A percentile compares a stretch with the other conserved stretches of the same genome.
phyloP scores from a whole-genome alignment of 306 rosid species.

The Ceratonia siliqua region DNA sequence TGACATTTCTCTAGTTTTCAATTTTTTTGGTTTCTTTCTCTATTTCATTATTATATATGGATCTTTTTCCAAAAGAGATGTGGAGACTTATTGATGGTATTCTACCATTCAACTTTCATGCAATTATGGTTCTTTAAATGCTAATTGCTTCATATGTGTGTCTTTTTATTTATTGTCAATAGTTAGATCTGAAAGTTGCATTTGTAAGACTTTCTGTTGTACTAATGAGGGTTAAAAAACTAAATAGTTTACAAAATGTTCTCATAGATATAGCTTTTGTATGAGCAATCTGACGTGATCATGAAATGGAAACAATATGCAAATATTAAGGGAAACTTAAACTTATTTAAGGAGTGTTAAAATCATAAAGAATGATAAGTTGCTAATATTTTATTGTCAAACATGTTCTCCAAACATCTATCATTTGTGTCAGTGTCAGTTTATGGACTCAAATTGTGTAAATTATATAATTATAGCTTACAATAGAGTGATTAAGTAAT shows the following conservation, averaged over 20 bases:
- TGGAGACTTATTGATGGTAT: slow-evolving; percentile 10
- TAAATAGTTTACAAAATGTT: neutral
- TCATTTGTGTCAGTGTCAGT: neutral
- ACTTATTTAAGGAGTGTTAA: neutral
- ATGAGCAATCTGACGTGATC: slow-evolving; percentile 9
- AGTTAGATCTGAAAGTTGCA: neutral
- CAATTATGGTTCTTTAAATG: slow-evolving; percentile 2
- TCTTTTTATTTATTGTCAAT: slow-evolving; percentile 1
- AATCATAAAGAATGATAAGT: slow-evolving; percentile 12
- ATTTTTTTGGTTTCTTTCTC: slow-evolving; percentile 13
- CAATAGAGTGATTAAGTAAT: neutral
- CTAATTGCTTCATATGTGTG: neutral
- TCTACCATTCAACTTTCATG: slow-evolving; percentile 1
- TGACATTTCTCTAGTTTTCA: too few species aligned
- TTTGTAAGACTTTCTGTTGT: neutral
- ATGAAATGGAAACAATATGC: slow-evolving; percentile 25
- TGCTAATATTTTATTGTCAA: slow-evolving; percentile 7
- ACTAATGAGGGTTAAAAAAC: neutral
- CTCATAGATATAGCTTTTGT: neutral
- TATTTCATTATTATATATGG: neutral
- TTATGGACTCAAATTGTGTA: neutral
- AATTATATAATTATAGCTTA: neutral
- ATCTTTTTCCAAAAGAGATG: neutral
- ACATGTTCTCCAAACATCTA: slow-evolving; percentile 10
- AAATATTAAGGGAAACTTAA: slow-evolving; percentile 9